Conservation (phyloP, 495 filamentous ascomycete genomes). For the Aspergillus kassunensis region DNA sequence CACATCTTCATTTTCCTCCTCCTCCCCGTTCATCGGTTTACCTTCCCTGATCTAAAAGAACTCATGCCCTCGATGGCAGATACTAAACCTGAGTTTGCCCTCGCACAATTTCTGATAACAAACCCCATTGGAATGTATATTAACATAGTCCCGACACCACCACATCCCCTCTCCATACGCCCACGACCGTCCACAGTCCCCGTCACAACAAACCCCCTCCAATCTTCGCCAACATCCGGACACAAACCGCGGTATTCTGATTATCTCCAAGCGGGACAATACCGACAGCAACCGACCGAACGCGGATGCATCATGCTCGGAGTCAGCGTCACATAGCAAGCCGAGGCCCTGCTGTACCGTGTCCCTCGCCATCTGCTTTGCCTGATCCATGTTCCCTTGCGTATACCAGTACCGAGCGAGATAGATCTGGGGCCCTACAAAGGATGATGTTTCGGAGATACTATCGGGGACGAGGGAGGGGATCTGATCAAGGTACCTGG, state of each 20-base stretch:
- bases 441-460: background rate
- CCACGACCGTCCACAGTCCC: slow-evolving; percentile 4
- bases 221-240: background rate
- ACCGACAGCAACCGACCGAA: background rate
- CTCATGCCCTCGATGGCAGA: background rate
- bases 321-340: background rate
- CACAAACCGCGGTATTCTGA: background rate
- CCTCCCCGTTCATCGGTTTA: background rate
- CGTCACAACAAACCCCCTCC: background rate
- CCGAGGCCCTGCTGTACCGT: background rate
- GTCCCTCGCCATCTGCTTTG: background rate
- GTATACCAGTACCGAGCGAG: slow-evolving; percentile 5
- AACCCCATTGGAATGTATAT: background rate
- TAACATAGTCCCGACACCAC: background rate
- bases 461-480: background rate
- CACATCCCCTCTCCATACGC: background rate
- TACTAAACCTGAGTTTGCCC: background rate
- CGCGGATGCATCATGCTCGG: background rate
- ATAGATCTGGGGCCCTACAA: background rate
- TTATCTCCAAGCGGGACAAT: background rate
- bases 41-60: background rate
- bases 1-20: background rate
- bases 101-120: slow-evolving; percentile 5
- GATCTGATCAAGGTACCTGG: background rate
- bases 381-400: background rate